Conservation (phyloP, 441 rosid species). For the Corymbia citriodora region DNA sequence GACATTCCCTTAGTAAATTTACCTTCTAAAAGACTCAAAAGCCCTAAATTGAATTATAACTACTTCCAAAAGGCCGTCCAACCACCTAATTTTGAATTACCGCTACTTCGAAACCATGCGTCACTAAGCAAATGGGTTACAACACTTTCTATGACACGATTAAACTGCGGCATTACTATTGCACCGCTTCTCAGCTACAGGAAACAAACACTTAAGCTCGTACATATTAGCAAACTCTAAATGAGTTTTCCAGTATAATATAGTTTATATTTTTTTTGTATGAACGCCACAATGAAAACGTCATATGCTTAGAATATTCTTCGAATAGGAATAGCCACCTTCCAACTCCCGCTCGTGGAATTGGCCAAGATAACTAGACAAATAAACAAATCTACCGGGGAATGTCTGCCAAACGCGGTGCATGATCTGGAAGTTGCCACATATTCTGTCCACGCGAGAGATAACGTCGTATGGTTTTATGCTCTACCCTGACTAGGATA, state of each 20-base stretch:
- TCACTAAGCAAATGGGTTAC: background rate
- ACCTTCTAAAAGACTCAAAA: background rate
- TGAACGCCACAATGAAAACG: background rate
- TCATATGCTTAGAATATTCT: background rate
- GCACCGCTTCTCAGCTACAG: background rate
- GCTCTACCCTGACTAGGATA: background rate
- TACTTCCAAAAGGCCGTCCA: background rate
- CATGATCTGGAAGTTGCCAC: background rate
- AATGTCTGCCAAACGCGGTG: background rate
- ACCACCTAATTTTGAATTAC: background rate
- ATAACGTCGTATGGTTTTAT: background rate
- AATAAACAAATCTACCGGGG: background rate
- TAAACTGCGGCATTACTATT: background rate
- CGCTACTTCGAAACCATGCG: background rate
- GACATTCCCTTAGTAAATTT: background rate
- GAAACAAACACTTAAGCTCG: background rate
- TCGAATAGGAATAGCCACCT: background rate
- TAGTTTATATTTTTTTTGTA: background rate
- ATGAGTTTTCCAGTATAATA: background rate
- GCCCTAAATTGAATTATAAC: background rate
- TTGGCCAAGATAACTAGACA: background rate
- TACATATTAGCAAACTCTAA: background rate
- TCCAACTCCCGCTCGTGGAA: background rate
- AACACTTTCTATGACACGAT: background rate
- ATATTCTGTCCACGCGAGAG: background rate